Evolutionary conservation across 371 early-diverging fungal species (phyloP).

Genomic region (Mortierella sp.): DNA sequence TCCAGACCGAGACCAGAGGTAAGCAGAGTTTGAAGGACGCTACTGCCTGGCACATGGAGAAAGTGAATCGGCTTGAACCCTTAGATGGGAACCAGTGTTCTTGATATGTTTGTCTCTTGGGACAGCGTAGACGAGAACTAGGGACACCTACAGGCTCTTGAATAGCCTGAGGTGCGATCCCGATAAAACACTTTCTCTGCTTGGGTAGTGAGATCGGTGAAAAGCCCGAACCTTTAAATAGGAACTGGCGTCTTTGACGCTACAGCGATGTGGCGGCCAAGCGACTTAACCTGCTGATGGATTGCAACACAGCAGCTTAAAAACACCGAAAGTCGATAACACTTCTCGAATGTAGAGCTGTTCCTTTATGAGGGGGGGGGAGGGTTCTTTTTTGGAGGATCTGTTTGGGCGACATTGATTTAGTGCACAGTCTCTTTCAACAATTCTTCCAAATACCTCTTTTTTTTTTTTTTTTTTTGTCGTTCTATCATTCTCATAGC

Average conservation of each 20-base stretch:
- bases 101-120: conserved; percentile 6
- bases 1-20: too few relatives aligned
- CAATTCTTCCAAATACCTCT: too few relatives aligned
- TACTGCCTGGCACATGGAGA: conserved; percentile 3
- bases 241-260: conserved; percentile 22
- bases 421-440: background rate
- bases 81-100: conserved; percentile 25
- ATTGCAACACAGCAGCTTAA: conserved; percentile 27
- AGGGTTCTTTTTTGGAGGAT: background rate
- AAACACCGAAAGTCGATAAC: conserved; percentile 7
- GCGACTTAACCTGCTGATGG: conserved; percentile 27
- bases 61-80: conserved; percentile 23
- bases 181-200: conserved; percentile 28
- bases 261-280: conserved; percentile 8
- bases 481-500: background rate
- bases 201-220: conserved; percentile 17
- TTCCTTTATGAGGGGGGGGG: background rate
- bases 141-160: conserved; percentile 6
- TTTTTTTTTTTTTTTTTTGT: too few relatives aligned
- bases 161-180: conserved; percentile 17
- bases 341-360: background rate
- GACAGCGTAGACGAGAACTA: conserved; percentile 17
- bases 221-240: conserved; percentile 18
- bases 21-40: conserved; percentile 6
- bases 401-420: background rate